Evolutionary conservation across 2,329 filamentous ascomycete species (phyloP).

Genomic region (Clonostachys rosea): DNA sequence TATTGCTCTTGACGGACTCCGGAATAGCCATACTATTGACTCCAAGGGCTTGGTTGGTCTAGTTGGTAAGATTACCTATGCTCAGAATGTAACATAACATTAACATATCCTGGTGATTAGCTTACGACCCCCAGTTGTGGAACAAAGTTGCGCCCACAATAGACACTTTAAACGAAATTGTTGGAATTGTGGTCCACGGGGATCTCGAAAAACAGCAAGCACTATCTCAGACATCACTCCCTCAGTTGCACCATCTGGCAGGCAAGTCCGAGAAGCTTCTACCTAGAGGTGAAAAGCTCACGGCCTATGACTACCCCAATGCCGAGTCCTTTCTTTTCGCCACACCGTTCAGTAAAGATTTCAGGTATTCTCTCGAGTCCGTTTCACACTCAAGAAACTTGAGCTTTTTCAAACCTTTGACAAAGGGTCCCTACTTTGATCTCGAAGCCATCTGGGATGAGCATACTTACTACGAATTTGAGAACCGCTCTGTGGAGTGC

Average conservation of each 20-base stretch:
- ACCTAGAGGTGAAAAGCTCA: neutral
- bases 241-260: slow-evolving; percentile 10
- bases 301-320: slow-evolving; percentile 32
- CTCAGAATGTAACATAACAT: no score
- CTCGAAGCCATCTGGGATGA: slow-evolving; percentile 74
- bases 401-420: slow-evolving; percentile 53
- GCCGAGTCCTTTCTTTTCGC: neutral
- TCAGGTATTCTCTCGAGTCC: slow-evolving; percentile 72
- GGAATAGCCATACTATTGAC: neutral
- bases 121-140: no score
- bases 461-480: slow-evolving; percentile 67
- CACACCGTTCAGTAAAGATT: slow-evolving; percentile 40
- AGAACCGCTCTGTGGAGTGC: slow-evolving; percentile 57
- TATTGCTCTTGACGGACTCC: neutral
- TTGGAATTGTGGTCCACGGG: no score
- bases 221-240: neutral
- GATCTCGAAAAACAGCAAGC: no score
- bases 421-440: slow-evolving; percentile 63
- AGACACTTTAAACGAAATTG: no score
- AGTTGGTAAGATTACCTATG: slow-evolving; percentile 18
- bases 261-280: neutral
- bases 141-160: no score
- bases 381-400: slow-evolving; percentile 69
- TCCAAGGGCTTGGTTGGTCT: slow-evolving; percentile 27
- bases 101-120: no score